These are phyloP conservation scores for Nakazawaea peltata DNA, from an alignment of 805 yeast genomes.

Conservation along the genomic window DNA sequence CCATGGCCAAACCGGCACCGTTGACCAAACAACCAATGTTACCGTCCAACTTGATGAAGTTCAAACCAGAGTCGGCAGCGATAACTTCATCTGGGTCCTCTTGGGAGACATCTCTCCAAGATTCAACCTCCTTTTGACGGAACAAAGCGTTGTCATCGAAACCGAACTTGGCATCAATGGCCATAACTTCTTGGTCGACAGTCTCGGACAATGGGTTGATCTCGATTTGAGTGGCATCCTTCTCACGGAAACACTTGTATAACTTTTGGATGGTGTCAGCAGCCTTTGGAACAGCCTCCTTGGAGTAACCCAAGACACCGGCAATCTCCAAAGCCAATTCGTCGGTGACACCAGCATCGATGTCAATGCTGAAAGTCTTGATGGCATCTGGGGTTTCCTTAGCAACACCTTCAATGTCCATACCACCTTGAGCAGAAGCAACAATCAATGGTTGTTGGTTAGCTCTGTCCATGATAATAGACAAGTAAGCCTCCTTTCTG, in stretches of 20 bases:
- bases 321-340: slow-evolving; percentile 72
- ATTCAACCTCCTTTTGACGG: slow-evolving; percentile 91
- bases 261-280: slow-evolving; percentile 81
- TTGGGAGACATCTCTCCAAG: slow-evolving; percentile 96
- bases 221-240: slow-evolving; percentile 96
- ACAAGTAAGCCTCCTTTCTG: slow-evolving; percentile 89
- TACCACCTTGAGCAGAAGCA: slow-evolving; percentile 97
- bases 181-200: slow-evolving; percentile 79
- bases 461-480: slow-evolving; percentile 91
- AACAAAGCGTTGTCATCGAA: slow-evolving; percentile 95
- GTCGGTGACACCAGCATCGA: slow-evolving; percentile 74
- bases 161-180: slow-evolving; percentile 99
- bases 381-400: slow-evolving; percentile 84
- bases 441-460: slow-evolving; percentile 87
- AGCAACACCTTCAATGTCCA: slow-evolving; percentile 99
- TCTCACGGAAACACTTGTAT: slow-evolving; percentile 82
- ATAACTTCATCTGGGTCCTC: slow-evolving; percentile 96
- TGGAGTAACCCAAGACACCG: slow-evolving; percentile 70
- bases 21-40: slow-evolving; percentile 97
- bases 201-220: slow-evolving; percentile 97
- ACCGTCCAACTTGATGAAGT: slow-evolving; percentile 97
- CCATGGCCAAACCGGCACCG: slow-evolving; percentile 99
- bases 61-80: slow-evolving; percentile 84
- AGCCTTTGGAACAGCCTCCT: slow-evolving; percentile 74
- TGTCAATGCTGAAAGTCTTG: slow-evolving; percentile 75